A percentile compares a stretch with the other conserved stretches of the same genome.
These are phyloP conservation scores for Cyberlindnera japonica DNA, from an alignment of 805 yeast genomes.

Conservation along the genomic window DNA sequence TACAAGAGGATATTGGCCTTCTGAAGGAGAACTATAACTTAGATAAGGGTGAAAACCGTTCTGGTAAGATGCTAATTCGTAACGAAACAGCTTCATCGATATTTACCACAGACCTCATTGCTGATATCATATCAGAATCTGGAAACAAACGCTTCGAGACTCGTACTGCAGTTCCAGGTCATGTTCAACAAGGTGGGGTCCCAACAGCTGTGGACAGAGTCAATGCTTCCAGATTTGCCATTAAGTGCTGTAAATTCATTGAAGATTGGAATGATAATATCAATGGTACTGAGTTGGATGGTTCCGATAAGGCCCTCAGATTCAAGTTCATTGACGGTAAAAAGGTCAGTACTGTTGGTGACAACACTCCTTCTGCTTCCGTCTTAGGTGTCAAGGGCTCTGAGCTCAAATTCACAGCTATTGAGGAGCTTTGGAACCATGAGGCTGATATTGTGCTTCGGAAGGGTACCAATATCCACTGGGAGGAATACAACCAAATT, in stretches of 20 bases:
- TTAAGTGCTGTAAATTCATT: conserved; percentile 62
- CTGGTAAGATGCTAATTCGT: conserved; percentile 46
- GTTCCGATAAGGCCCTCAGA: conserved; percentile 45
- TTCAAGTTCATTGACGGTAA: conserved; percentile 48
- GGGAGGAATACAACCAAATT: conserved; percentile 57
- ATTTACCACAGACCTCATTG: conserved; percentile 50
- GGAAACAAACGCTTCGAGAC: conserved; percentile 67
- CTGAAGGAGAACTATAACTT: conserved; percentile 28
- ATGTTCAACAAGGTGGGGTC: conserved; percentile 79
- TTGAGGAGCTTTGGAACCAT: conserved; percentile 52
- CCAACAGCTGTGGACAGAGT: conserved; percentile 80
- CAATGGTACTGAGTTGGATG: conserved; percentile 28
- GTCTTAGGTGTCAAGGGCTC: conserved; percentile 74
- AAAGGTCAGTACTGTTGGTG: conserved; percentile 42
- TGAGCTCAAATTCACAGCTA: conserved; percentile 52
- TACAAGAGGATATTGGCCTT: conserved; percentile 63
- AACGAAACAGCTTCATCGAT: conserved; percentile 52
- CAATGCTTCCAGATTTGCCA: conserved; percentile 66
- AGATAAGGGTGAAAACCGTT: conserved; percentile 9
- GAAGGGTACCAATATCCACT: conserved; percentile 66
- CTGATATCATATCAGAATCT: conserved; percentile 62
- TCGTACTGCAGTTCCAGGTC: conserved; percentile 81
- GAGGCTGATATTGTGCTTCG: conserved; percentile 60
- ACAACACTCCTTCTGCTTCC: conserved; percentile 39
- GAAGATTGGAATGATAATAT: conserved; percentile 47